phyloP scores from a whole-genome alignment of 192 early-diverging fungal species.

The Chytriomyces sp. region DNA sequence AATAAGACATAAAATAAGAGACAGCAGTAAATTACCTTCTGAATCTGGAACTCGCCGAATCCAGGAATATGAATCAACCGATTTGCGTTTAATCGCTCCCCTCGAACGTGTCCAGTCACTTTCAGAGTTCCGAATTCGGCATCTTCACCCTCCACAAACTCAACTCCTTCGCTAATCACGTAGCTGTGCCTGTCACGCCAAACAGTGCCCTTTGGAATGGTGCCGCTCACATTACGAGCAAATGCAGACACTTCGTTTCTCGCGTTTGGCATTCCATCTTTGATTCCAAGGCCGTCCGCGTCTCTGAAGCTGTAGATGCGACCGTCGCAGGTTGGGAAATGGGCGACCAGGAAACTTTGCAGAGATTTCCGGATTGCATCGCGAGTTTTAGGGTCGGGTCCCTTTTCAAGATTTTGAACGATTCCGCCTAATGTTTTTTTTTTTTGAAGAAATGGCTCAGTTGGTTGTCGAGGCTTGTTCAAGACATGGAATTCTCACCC shows the following conservation, averaged over 20 bases:
- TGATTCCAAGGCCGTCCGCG: constrained; percentile 59
- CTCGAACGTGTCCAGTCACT: constrained; percentile 87
- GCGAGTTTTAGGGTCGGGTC: constrained; percentile 71
- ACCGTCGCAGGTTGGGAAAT: constrained; percentile 68
- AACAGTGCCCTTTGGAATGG: constrained; percentile 74
- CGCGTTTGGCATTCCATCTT: constrained; percentile 66
- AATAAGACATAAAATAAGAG: neutral
- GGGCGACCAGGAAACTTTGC: constrained; percentile 79
- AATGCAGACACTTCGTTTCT: constrained; percentile 64
- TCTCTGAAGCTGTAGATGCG: constrained; percentile 22
- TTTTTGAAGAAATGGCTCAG: neutral
- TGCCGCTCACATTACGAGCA: constrained; percentile 77
- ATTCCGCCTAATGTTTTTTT: neutral
- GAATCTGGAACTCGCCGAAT: constrained; percentile 93
- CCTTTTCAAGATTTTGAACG: constrained; percentile 67
- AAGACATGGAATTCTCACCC: constrained; percentile 22
- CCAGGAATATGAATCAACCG: constrained; percentile 89
- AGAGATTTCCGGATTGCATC: constrained; percentile 83
- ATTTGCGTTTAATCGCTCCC: constrained; percentile 85
- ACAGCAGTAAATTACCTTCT: constrained; percentile 50
- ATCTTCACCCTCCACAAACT: constrained; percentile 55
- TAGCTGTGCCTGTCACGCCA: constrained; percentile 93
- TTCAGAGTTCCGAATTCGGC: constrained; percentile 59
- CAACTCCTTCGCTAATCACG: constrained; percentile 79
- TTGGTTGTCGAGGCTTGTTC: neutral